These are phyloP conservation scores for Coniosporium tulheliwenetii DNA, from an alignment of 2,329 filamentous ascomycete species.

Conservation along the genomic window DNA sequence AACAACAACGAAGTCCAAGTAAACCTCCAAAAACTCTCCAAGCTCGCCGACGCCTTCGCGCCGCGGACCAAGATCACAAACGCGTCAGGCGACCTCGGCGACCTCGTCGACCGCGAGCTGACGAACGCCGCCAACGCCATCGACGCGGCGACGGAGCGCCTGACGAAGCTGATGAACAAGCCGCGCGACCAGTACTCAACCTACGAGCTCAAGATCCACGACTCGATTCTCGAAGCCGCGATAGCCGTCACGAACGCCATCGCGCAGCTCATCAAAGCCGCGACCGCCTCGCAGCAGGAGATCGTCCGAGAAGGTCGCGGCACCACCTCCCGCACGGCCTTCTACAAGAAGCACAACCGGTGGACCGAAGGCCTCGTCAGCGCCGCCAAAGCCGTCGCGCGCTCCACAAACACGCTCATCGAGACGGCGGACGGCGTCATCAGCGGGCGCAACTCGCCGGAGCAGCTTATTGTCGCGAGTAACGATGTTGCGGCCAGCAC, in stretches of 20 bases:
- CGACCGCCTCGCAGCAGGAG: conserved; percentile 83
- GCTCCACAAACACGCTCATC: conserved; percentile 87
- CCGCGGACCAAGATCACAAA: conserved; percentile 73
- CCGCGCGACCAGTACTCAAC: conserved; percentile 90
- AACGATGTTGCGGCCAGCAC: conserved; percentile 95
- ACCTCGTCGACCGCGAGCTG: conserved; percentile 82
- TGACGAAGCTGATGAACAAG: conserved; percentile 90
- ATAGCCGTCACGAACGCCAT: conserved; percentile 90
- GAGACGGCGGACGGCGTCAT: conserved; percentile 96
- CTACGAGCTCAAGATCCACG: conserved; percentile 91
- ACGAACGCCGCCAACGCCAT: conserved; percentile 92
- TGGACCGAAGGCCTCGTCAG: conserved; percentile 98
- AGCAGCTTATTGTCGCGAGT: conserved; percentile 93
- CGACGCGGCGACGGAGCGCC: conserved; percentile 73
- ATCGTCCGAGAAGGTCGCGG: conserved; percentile 90
- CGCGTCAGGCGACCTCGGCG: conserved; percentile 72
- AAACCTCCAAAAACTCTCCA: conserved; percentile 84
- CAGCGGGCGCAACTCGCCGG: conserved; percentile 77
- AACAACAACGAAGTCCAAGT: conserved; percentile 94
- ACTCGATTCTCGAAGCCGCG: conserved; percentile 84
- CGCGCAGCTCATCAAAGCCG: conserved; percentile 84
- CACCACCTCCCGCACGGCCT: conserved; percentile 66
- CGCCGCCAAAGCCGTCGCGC: conserved; percentile 88
- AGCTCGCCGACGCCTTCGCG: conserved; percentile 80
- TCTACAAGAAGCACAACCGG: conserved; percentile 99